These are phyloP conservation scores for Rubroboletus satanas DNA, from an alignment of 768 basidiomycete species.

Conservation along the genomic window DNA sequence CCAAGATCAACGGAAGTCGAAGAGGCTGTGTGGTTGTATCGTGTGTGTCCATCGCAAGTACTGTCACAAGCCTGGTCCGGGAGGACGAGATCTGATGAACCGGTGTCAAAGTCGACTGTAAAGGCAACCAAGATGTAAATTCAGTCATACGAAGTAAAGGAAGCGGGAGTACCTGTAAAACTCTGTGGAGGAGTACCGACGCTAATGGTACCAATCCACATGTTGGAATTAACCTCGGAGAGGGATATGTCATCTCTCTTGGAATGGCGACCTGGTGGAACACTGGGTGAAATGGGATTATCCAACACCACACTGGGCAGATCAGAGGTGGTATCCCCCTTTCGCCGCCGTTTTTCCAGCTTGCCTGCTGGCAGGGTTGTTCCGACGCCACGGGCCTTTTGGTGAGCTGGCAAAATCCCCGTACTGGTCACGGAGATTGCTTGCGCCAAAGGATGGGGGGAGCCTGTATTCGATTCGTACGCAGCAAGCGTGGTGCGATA, in stretches of 20 bases:
- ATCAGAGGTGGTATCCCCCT: not conserved
- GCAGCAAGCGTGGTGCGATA: slow-evolving; percentile 39
- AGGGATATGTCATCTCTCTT: slow-evolving; percentile 34
- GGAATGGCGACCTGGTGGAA: slow-evolving; percentile 2
- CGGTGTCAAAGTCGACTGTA: slow-evolving; percentile 53
- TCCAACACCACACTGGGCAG: not conserved
- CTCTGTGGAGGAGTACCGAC: slow-evolving; percentile 45
- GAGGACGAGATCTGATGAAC: slow-evolving; percentile 49
- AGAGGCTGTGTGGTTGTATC: slow-evolving; percentile 29
- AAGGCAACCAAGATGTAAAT: not conserved
- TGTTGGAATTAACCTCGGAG: slow-evolving; percentile 33
- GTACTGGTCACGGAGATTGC: slow-evolving; percentile 5
- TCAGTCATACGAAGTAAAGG: not conserved
- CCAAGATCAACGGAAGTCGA: slow-evolving; percentile 29
- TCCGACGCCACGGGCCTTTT: not conserved
- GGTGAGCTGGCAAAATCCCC: not conserved
- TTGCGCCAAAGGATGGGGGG: slow-evolving; percentile 31
- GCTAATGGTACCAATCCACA: slow-evolving; percentile 46
- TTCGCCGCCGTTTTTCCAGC: slow-evolving; percentile 7
- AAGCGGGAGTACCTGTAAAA: slow-evolving; percentile 36
- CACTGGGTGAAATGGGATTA: not conserved
- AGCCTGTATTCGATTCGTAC: slow-evolving; percentile 44
- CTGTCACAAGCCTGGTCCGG: slow-evolving; percentile 28
- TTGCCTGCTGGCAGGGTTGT: not conserved
- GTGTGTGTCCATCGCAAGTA: slow-evolving; percentile 31